A percentile compares a stretch with the other conserved stretches of the same genome.
Evolutionary conservation across 495 filamentous ascomycete species (phyloP).

Genomic region (Alectoria sarmentosa): DNA sequence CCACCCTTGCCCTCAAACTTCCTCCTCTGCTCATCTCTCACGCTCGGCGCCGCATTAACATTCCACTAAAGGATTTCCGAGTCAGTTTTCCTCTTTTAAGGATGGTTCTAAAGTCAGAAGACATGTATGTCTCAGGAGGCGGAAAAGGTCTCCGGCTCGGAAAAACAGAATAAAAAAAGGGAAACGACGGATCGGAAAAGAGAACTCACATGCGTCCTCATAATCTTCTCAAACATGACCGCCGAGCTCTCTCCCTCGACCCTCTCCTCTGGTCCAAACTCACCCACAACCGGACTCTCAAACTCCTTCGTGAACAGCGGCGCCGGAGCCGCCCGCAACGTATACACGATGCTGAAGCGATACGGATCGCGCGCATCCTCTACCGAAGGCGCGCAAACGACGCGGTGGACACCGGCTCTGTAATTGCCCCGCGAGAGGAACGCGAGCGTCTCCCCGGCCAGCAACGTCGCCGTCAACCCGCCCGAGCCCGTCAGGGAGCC

Average conservation of each 20-base stretch:
- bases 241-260: constrained; percentile 17
- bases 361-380: constrained; percentile 4
- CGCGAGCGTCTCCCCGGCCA: constrained; percentile 21
- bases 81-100: too few relatives aligned
- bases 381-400: constrained; percentile 18
- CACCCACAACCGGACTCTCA: constrained; percentile 14
- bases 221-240: constrained; percentile 17
- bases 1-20: constrained; percentile 3
- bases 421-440: constrained; percentile 17
- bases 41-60: constrained; percentile 19
- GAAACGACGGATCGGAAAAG: too few relatives aligned
- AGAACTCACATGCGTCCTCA: constrained; percentile 18
- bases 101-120: too few relatives aligned
- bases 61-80: too few relatives aligned
- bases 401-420: constrained; percentile 20
- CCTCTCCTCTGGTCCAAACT: constrained; percentile 10
- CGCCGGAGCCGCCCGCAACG: constrained; percentile 20
- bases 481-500: constrained; percentile 12
- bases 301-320: constrained; percentile 20
- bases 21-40: constrained; percentile 22
- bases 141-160: too few relatives aligned
- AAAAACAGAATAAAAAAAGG: too few relatives aligned
- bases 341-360: constrained; percentile 21
- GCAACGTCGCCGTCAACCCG: constrained; percentile 21
- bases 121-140: too few relatives aligned